Evolutionary conservation across 2,329 filamentous ascomycete genomes (phyloP).

Genomic region (Penicillium decumbens): DNA sequence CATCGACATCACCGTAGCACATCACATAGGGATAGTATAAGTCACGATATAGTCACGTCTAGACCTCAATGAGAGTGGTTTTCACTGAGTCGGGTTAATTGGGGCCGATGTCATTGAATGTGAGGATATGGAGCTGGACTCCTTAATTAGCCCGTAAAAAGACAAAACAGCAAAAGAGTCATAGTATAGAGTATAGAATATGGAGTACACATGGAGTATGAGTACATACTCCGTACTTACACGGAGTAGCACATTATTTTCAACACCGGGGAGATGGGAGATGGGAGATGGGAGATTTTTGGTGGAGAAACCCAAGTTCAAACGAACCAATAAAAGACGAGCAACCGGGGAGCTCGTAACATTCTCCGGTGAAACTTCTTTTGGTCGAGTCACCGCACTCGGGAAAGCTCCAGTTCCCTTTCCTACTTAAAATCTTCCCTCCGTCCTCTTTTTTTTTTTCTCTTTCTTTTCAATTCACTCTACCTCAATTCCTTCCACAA

Average conservation of each 20-base stretch:
- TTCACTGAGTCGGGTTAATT: not conserved
- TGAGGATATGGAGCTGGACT: too few relatives aligned
- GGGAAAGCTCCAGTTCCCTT: not conserved
- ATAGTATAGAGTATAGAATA: not conserved
- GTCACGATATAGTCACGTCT: too few relatives aligned
- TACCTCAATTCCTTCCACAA: conserved; percentile 29
- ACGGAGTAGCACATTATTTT: too few relatives aligned
- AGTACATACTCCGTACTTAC: too few relatives aligned
- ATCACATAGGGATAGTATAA: too few relatives aligned
- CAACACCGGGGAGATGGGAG: not conserved
- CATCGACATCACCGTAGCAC: too few relatives aligned
- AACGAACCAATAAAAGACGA: not conserved
- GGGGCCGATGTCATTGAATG: not conserved
- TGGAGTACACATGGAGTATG: too few relatives aligned
- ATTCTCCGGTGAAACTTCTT: not conserved
- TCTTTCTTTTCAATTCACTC: conserved; percentile 3
- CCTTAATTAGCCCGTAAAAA: too few relatives aligned
- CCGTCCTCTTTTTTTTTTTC: conserved; percentile 16
- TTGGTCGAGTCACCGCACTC: conserved; percentile 9
- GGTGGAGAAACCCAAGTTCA: not conserved
- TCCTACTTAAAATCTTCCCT: conserved; percentile 16
- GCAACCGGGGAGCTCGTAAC: conserved; percentile 18
- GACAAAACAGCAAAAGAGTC: not conserved
- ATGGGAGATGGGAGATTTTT: too few relatives aligned
- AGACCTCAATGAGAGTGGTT: not conserved